Conservation (phyloP, 495 filamentous ascomycete genomes). For the Hyaloscypha finlandica region DNA sequence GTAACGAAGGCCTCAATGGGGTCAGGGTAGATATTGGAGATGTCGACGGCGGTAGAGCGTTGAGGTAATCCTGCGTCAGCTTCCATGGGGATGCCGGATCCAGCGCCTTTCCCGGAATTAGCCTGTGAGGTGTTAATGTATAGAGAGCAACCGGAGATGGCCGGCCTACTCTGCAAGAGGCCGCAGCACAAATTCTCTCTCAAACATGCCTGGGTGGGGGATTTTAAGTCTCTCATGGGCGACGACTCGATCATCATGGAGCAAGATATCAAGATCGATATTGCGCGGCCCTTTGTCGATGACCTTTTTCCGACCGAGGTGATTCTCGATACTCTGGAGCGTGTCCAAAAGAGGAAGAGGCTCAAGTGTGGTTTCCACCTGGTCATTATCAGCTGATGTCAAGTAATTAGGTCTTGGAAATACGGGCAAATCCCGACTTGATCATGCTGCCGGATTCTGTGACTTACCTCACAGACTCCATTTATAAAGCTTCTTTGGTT, state of each 20-base stretch:
- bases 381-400: neutral
- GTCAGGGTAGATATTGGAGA: conserved; percentile 67
- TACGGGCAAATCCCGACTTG: neutral
- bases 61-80: conserved; percentile 59
- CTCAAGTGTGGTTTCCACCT: conserved; percentile 80
- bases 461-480: conserved; percentile 82
- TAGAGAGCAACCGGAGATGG: neutral
- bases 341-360: conserved; percentile 75
- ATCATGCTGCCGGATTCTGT: neutral
- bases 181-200: conserved; percentile 90
- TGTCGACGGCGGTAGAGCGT: conserved; percentile 54
- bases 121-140: conserved; percentile 41
- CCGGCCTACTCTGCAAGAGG: conserved; percentile 76
- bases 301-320: conserved; percentile 75
- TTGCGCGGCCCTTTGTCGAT: conserved; percentile 92
- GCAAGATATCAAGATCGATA: conserved; percentile 91
- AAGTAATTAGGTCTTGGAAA: neutral
- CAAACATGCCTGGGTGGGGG: conserved; percentile 82
- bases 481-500: conserved; percentile 90
- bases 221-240: conserved; percentile 72
- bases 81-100: conserved; percentile 51
- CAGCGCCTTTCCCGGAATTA: conserved; percentile 62
- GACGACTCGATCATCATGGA: conserved; percentile 73
- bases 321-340: conserved; percentile 80
- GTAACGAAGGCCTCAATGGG: conserved; percentile 59